phyloP scores from a whole-genome alignment of 257 asterid genomes.

The Agastache rugosa region DNA sequence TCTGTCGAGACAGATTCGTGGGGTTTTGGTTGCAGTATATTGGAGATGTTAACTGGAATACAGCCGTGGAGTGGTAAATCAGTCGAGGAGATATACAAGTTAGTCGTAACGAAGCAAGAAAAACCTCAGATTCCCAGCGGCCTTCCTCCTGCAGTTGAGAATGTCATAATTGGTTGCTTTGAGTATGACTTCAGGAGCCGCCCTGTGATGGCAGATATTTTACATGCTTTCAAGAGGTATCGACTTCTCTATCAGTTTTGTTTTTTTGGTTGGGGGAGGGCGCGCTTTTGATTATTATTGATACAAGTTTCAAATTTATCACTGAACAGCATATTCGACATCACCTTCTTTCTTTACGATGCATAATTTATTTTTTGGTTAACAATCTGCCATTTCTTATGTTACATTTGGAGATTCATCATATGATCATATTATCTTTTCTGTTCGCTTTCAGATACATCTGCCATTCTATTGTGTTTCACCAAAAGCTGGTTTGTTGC shows the following conservation, averaged over 20 bases:
- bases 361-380: background rate
- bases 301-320: background rate
- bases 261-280: background rate
- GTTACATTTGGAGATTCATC: background rate
- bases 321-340: background rate
- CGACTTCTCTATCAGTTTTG: background rate
- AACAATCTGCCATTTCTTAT: too few relatives aligned
- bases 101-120: slow-evolving; percentile 75
- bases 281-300: background rate
- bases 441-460: background rate
- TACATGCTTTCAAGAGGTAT: slow-evolving; percentile 83
- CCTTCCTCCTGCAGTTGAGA: slow-evolving; percentile 86
- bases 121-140: slow-evolving; percentile 76
- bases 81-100: slow-evolving; percentile 63
- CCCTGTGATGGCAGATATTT: slow-evolving; percentile 80
- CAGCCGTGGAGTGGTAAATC: slow-evolving; percentile 94
- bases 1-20: slow-evolving; percentile 91
- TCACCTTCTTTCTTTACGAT: background rate
- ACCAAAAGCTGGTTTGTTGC: background rate
- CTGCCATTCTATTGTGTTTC: background rate
- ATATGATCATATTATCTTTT: background rate
- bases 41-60: slow-evolving; percentile 87
- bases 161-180: slow-evolving; percentile 79
- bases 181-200: slow-evolving; percentile 87
- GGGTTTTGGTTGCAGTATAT: slow-evolving; percentile 90